phyloP scores from a whole-genome alignment of 2,329 filamentous ascomycete genomes.

The Albifimbria verrucaria region DNA sequence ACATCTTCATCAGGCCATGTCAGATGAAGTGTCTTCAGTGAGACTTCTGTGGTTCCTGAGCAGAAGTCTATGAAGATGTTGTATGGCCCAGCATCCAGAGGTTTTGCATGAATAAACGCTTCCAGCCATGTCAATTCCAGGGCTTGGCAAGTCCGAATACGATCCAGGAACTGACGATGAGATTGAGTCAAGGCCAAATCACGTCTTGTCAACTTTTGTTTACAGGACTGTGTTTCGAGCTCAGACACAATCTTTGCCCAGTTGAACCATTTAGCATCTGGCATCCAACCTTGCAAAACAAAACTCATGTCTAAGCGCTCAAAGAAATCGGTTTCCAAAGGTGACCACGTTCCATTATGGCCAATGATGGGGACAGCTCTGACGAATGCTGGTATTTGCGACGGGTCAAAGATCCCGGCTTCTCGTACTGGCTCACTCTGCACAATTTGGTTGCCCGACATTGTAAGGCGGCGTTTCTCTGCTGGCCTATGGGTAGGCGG shows the following conservation, averaged over 20 bases:
- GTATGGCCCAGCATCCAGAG: conserved; percentile 23
- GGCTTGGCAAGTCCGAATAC: conserved; percentile 36
- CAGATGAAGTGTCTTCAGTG: conserved; percentile 4
- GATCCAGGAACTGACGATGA: conserved; percentile 18
- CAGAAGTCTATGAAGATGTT: conserved; percentile 28
- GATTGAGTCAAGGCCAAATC: not conserved
- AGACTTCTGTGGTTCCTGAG: conserved; percentile 8
- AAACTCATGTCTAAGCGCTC: conserved; percentile 35
- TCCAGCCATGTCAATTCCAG: conserved; percentile 42
- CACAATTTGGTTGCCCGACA: not conserved
- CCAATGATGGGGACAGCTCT: conserved; percentile 19
- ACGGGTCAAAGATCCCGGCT: not conserved
- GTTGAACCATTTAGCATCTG: conserved; percentile 31
- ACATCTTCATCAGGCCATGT: conserved; percentile 20
- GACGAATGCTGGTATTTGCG: conserved; percentile 11
- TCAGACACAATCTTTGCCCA: conserved; percentile 26
- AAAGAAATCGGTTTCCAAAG: conserved; percentile 28
- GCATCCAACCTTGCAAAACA: conserved; percentile 41
- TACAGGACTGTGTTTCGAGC: conserved; percentile 20
- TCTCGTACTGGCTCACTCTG: not conserved
- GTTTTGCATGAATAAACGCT: conserved; percentile 18
- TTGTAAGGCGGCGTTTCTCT: not conserved
- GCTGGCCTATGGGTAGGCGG: not conserved
- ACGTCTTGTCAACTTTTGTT: not conserved
- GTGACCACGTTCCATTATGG: conserved; percentile 28